Evolutionary conservation across 768 basidiomycete species (phyloP), one percentile per base, ranked within the genome.

Genomic region (Mrakia hoshinonis): DNA sequence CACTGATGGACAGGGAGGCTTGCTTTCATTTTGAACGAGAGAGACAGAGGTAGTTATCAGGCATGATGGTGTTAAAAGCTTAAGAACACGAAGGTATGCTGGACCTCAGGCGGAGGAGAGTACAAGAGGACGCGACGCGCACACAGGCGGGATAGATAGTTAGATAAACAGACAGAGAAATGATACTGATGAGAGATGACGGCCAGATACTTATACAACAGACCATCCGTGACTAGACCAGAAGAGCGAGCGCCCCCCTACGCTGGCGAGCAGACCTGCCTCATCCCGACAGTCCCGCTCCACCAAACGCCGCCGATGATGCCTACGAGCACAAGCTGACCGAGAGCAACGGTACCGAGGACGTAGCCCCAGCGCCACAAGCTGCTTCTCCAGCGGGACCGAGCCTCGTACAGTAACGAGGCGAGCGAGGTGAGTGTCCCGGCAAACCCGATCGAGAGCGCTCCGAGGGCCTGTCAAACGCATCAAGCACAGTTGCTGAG

Each of bases 371-470:
- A 70, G 13, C 61, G 47, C 61, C 62, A 63, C 49, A 46, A 26
- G 49, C 64, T 52, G 47, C 9, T 54, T 29, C 5, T 31, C 61
- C 61, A 70, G 12, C 18, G 4, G 1, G 49, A 49, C 2, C 63
- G 62, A 22, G 69, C 51, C 52, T 70, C 60, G 43, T 63, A 70
- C 18, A 70, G 12, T 12, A 70, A 15, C 5, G 61, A 38, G 31
- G 69, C 61, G 1, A 70, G 60, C 43, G 58, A 62, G 43, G 69
- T 70, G 15, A 70, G 29, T 29, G 61, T 62, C 4, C 69, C 69
- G 4, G 69, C 69, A 36, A 70, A 43, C 6, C 69, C 69, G 48
- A 52, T 48, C n/a, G 61, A 62, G 48, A 70, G 49, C 6, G 69
- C 58, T 46, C 36, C 22, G 69, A 70, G 34, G 18, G 61, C 69